Evolutionary conservation across 2,329 filamentous ascomycete species (phyloP).

Genomic region (Cryphonectria radicalis): DNA sequence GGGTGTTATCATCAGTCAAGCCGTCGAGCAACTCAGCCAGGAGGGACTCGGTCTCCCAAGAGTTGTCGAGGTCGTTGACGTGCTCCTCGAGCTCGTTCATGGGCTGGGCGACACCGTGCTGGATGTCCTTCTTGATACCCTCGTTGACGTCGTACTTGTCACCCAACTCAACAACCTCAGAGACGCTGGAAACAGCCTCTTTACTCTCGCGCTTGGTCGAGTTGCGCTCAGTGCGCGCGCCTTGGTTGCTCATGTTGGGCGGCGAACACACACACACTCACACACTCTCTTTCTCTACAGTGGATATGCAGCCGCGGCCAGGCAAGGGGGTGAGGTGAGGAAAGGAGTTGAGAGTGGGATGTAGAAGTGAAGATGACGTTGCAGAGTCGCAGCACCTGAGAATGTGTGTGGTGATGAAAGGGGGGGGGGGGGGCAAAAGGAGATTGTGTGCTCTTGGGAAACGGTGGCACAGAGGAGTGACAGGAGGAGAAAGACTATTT

Average conservation of each 20-base stretch:
- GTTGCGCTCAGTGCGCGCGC: background rate
- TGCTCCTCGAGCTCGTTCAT: constrained; percentile 54
- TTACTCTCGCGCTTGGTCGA: constrained; percentile 11
- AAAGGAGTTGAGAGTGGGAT: background rate
- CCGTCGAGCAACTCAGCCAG: constrained; percentile 67
- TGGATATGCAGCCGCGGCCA: background rate
- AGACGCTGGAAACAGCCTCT: constrained; percentile 17
- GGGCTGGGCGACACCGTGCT: constrained; percentile 30
- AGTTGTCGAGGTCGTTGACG: constrained; percentile 56
- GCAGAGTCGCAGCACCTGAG: background rate
- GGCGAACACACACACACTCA: background rate
- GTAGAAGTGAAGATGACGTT: background rate
- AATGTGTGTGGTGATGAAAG: background rate
- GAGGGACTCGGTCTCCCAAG: constrained; percentile 67
- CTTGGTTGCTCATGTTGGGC: constrained; percentile 9
- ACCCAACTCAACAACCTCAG: constrained; percentile 27
- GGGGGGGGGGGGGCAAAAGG: too few relatives aligned
- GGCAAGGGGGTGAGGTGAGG: background rate
- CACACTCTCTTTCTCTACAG: too few relatives aligned
- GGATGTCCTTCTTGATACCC: constrained; percentile 29
- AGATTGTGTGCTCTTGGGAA: background rate
- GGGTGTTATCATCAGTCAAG: constrained; percentile 54
- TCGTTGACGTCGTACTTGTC: constrained; percentile 23
- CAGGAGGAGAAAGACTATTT: background rate
- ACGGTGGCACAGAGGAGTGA: background rate